Evolutionary conservation across 2,329 filamentous ascomycete species (phyloP), one percentile per base, ranked within the genome.

Genomic region (Diplodia intermedia): DNA sequence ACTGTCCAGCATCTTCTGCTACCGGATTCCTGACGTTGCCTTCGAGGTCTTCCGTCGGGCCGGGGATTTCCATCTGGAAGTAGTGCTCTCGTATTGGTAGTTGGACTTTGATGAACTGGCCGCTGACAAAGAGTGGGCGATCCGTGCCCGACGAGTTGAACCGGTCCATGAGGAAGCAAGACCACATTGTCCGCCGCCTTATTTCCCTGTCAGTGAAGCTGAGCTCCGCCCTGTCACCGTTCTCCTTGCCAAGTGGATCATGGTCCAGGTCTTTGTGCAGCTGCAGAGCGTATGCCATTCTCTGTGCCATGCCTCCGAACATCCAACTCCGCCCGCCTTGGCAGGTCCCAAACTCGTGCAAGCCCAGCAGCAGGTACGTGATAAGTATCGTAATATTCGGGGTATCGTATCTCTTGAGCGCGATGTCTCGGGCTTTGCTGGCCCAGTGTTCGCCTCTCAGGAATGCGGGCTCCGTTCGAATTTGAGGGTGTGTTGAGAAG

Each of bases 111-210:
- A 98, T 86, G 67, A 92, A 92, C 71, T 95, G 92, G 77, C 97
- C 93, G 71, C 92, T 90, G 66, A 97, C 90, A 72, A 97, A 97
- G 65, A 93, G 92, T 23, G 95, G 95, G 47, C 94, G 87, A 74
- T 97, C 94, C 2, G 93, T 96, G 1, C 95, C 94, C 1, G 94
- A 97, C 0, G 94, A 97, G 79, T 96, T 97, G 83, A 97, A 97
- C 0, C 94, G 89, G 77, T 99, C 95, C 94, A 98, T 97, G 68
- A 97, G 80, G 75, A 97, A 97, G 76, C 94, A 98, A 14, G 94
- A 92, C 95, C 95, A 99, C 94, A 99, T 98, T 2, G 93, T 95
- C 68, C 95, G 88, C 72, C 95, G 85, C 69, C 95, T 87, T 66
- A 98, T 97, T 78, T 99, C 95, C 33, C 93, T 90, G 77, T 98